Conservation (phyloP, 208 protist species). For the Trypanosoma avium region DNA sequence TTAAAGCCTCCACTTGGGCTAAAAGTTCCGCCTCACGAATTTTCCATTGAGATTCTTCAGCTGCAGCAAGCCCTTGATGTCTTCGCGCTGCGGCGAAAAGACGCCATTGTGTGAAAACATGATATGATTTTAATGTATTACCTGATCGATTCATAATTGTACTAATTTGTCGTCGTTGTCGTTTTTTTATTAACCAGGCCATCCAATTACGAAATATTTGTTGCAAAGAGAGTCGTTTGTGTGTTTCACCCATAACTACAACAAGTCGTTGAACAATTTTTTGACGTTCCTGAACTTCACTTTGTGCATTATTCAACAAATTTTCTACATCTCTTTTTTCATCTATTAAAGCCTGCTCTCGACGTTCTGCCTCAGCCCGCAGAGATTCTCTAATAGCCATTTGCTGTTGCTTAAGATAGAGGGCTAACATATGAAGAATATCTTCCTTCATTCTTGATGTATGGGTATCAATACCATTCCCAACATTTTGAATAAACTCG, state of each 20-base stretch:
- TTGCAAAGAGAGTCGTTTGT: slow-evolving; percentile 1
- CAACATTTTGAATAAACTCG: slow-evolving; percentile 20
- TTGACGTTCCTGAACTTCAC: slow-evolving; percentile 10
- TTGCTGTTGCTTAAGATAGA: slow-evolving; percentile 16
- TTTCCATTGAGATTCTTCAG: slow-evolving; percentile 30
- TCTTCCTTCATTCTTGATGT: slow-evolving; percentile 25
- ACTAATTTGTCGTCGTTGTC: slow-evolving; percentile 17
- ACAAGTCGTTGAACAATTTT: background rate
- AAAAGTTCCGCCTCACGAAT: slow-evolving; percentile 44
- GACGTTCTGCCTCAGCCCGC: slow-evolving; percentile 8
- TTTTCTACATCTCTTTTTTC: slow-evolving; percentile 11
- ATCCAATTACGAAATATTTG: slow-evolving; percentile 38
- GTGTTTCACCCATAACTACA: slow-evolving; percentile 4
- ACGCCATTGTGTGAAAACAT: slow-evolving; percentile 56
- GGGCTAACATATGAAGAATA: slow-evolving; percentile 19
- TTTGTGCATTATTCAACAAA: background rate
- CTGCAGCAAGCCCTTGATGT: slow-evolving; percentile 26
- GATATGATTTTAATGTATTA: slow-evolving; percentile 22
- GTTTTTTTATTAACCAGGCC: slow-evolving; percentile 25
- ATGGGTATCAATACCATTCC: slow-evolving; percentile 21
- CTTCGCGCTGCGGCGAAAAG: slow-evolving; percentile 46
- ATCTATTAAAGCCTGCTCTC: slow-evolving; percentile 10
- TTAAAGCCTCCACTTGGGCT: slow-evolving; percentile 39
- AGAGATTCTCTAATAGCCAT: slow-evolving; percentile 6
- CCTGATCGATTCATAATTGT: slow-evolving; percentile 6